Evolutionary conservation across 1,284 basidiomycete species (phyloP).

Genomic region (Papiliotrema nemorosa): DNA sequence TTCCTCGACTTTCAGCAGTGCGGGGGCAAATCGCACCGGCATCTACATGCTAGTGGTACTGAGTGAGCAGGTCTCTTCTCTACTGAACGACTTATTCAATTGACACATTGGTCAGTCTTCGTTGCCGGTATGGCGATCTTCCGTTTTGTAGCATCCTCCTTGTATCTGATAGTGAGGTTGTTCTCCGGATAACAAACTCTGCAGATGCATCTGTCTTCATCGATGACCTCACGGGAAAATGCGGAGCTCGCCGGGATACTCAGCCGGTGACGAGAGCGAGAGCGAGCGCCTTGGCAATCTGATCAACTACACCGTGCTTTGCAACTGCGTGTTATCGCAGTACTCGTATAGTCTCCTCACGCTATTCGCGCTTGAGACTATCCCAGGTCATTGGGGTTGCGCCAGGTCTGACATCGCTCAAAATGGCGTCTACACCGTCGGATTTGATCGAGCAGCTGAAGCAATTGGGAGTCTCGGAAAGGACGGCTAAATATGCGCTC

Average conservation of each 20-base stretch:
- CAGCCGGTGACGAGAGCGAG: too few species aligned
- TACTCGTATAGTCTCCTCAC: too few species aligned
- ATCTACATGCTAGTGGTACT: slow-evolving; percentile 45
- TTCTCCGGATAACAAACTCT: slow-evolving; percentile 61
- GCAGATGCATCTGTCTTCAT: too few species aligned
- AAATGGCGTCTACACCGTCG: background rate
- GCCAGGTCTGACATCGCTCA: too few species aligned
- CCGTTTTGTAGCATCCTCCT: slow-evolving; percentile 62
- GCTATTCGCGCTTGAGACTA: too few species aligned
- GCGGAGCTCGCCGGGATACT: too few species aligned
- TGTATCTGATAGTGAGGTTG: slow-evolving; percentile 61
- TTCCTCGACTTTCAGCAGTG: slow-evolving; percentile 60
- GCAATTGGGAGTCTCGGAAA: slow-evolving; percentile 40
- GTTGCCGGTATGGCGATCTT: slow-evolving; percentile 49
- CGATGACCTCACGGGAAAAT: too few species aligned
- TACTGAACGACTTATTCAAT: background rate
- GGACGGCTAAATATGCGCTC: slow-evolving; percentile 41
- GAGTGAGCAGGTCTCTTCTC: slow-evolving; percentile 17
- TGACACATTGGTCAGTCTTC: slow-evolving; percentile 40
- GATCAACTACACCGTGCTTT: too few species aligned
- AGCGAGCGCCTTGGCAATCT: too few species aligned
- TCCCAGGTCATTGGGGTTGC: too few species aligned
- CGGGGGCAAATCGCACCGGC: slow-evolving; percentile 52
- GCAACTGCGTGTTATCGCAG: too few species aligned
- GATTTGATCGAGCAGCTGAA: slow-evolving; percentile 37